Evolutionary conservation across 179 eudicot species (phyloP).

Genomic region (Sideroxylon spinosum): DNA sequence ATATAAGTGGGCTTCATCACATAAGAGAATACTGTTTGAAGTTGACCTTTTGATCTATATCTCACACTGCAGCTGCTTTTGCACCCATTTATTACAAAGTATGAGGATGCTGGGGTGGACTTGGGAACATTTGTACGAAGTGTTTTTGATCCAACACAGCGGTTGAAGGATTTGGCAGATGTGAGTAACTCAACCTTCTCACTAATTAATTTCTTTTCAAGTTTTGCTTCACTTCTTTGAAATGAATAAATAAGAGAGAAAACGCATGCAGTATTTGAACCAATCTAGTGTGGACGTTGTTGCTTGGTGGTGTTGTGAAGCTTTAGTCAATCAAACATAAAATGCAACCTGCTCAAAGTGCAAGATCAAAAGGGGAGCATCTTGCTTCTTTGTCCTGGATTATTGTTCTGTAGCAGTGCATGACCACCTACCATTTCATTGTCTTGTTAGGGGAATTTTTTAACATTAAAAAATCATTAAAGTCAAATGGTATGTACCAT

Average conservation of each 20-base stretch:
- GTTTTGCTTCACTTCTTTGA: neutral
- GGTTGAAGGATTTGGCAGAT: conserved; percentile 90
- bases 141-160: conserved; percentile 81
- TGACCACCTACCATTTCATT: neutral
- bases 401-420: neutral
- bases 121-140: conserved; percentile 65
- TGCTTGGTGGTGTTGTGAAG: neutral
- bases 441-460: neutral
- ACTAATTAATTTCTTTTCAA: neutral
- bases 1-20: neutral
- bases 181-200: conserved; percentile 40
- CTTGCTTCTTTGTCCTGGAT: neutral
- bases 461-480: neutral
- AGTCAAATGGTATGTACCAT: neutral
- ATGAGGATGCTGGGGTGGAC: conserved; percentile 58
- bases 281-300: neutral
- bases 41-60: conserved; percentile 1
- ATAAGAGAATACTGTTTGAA: neutral
- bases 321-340: neutral
- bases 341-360: neutral
- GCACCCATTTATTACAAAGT: conserved; percentile 74
- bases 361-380: neutral
- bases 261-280: neutral
- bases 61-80: conserved; percentile 65
- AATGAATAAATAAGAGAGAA: neutral